phyloP scores from a whole-genome alignment of 441 rosid genomes.

The Erysimum pusillum region DNA sequence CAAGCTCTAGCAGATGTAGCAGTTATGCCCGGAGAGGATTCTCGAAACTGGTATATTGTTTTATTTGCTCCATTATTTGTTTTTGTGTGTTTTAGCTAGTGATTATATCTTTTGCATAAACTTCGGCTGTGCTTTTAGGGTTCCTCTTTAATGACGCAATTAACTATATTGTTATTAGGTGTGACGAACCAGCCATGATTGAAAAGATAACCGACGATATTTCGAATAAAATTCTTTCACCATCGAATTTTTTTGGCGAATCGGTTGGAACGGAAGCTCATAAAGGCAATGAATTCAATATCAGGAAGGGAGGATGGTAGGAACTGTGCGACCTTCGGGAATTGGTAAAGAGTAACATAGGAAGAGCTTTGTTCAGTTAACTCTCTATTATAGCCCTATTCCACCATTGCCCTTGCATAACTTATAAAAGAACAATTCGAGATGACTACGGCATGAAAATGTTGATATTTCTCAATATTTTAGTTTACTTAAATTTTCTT shows the following conservation, averaged over 20 bases:
- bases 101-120: not conserved
- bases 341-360: conserved; percentile 10
- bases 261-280: conserved; percentile 31
- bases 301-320: not conserved
- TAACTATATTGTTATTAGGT: not conserved
- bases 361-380: not conserved
- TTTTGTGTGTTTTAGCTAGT: too few species aligned
- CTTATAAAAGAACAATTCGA: not conserved
- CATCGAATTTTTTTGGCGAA: not conserved
- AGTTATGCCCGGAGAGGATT: not conserved
- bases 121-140: not conserved
- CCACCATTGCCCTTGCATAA: not conserved
- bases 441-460: conserved; percentile 1
- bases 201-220: not conserved
- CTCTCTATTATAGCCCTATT: not conserved
- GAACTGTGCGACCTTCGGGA: conserved; percentile 25
- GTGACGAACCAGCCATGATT: conserved; percentile 7
- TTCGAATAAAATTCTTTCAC: not conserved
- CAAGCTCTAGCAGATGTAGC: not conserved
- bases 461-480: too few species aligned
- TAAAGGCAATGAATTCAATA: not conserved
- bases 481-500: too few species aligned
- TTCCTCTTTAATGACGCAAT: conserved; percentile 14
- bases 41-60: not conserved
- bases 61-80: too few species aligned